Base-by-base conservation (phyloP, 257 asterid genomes). In the Jacaranda copaia region DNA sequence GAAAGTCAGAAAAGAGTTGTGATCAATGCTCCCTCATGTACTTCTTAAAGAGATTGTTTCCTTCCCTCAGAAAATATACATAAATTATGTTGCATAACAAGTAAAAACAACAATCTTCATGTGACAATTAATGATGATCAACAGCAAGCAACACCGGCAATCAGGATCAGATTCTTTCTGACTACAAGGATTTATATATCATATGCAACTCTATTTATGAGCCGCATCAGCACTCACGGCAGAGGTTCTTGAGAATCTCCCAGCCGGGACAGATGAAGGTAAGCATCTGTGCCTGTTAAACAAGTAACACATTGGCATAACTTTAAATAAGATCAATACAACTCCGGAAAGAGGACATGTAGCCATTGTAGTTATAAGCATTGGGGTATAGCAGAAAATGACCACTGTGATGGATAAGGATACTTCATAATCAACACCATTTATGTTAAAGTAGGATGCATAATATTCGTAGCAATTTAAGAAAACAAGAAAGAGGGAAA, bases 191-290 rank as follows among this genome's bases (percentile, higher is more conserved):
- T 48, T 61, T 8, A 52, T 39, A 58, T 59, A 13, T 46, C 59
- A 8, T 38, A 48, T 66, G n/a, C 49, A 18, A 8, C 46, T 6
- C 63, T 67, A 25, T 25, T 25, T 25, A 25, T 25, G 32, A 25
- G 32, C 32, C 32, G 2, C 32, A 0, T 57, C 40, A 25, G 14
- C 56, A 8, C 64, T 86, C 85, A 87, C 32, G 92, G 89, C 11
- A 87, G 82, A 56, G 89, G 89, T 70, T 87, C 92, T 70, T 85
- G 85, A 7, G 89, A 85, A 81, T 87, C 92, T 58, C 92, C 92
- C 85, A 87, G 72, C 68, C 92, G 85, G 8, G 89, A 87, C 83
- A 87, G 72, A 78, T 87, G 92, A 71, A 87, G 89, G 60, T 85
- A 87, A 15, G 92, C 92, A 83, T 87, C 92, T 35, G 92, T 87